Base-by-base conservation (phyloP, 2,329 filamentous ascomycete genomes). In the Zymoseptoria crescenta region DNA sequence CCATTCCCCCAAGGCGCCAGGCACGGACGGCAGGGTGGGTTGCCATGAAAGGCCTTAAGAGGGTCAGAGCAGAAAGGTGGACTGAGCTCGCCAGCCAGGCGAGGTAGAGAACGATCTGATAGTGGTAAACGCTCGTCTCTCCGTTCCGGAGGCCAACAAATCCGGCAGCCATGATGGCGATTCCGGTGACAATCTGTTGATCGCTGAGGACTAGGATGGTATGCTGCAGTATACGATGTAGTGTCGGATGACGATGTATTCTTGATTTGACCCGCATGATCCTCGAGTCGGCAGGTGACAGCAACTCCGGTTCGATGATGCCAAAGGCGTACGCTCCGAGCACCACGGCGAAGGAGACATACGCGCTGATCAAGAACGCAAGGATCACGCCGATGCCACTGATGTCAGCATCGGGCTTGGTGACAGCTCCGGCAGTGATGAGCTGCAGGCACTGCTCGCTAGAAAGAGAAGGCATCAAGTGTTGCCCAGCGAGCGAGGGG, bases 321-420 rank as follows among this genome's bases (percentile, higher is more conserved):
- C 61, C 61, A 16, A 49, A 45, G 16, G 41, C 7, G 28, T 62
- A 64, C 8, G 62, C 56, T 16, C 51, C 21, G 48, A 64, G 51
- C 1, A 64, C 60, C 6, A 54, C 56, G 9, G 56, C 56, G 16
- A 65, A 60, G 1, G 63, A 59, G 29, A 64, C 35, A 51, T 51
- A 51, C 6, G 49, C 49, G 4, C 16, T 19, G 49, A 51, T 51
- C 49, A 51, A 27, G 49, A 51, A 51, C 20, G 49, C 49, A 16
- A 51, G 49, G 49, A 51, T 51, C 8, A 51, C 49, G 19, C 49
- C 49, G 9, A 65, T 61, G 9, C 66, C 66, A 13, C 64, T 58
- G 16, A 68, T 67, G 24, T 68, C 65, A 4, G 63, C 30, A 49
- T 68, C 63, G 8, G 60, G 52, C 28, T 57, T 58, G 20, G 58